Conservation (phyloP, 1,139 yeast species). For the Lodderomyces oxycetoniae region DNA sequence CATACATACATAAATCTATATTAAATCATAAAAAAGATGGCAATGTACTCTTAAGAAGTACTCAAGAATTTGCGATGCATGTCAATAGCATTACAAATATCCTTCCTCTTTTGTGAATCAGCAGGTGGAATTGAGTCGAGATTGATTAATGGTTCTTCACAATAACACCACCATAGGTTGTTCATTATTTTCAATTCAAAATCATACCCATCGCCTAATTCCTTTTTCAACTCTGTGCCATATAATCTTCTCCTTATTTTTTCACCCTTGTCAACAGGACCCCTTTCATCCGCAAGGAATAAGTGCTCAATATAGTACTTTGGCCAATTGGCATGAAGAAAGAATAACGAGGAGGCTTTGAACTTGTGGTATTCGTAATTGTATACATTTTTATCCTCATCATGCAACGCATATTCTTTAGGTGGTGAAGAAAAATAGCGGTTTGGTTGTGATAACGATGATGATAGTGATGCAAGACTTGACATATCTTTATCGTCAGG, state of each 20-base stretch:
- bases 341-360: slow-evolving; percentile 26
- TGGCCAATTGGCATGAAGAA: slow-evolving; percentile 41
- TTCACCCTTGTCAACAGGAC: slow-evolving; percentile 18
- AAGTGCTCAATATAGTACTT: slow-evolving; percentile 24
- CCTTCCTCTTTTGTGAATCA: slow-evolving; percentile 19
- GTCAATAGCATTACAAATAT: slow-evolving; percentile 23
- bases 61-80: slow-evolving; percentile 24
- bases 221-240: slow-evolving; percentile 22
- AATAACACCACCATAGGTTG: slow-evolving; percentile 27
- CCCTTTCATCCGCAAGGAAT: slow-evolving; percentile 25
- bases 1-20: no score
- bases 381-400: slow-evolving; percentile 18
- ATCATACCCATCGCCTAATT: slow-evolving; percentile 26
- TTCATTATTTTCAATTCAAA: slow-evolving; percentile 25
- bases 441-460: not conserved
- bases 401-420: slow-evolving; percentile 22
- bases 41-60: slow-evolving; percentile 5
- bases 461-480: not conserved
- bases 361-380: slow-evolving; percentile 30
- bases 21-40: no score
- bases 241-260: slow-evolving; percentile 28
- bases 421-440: slow-evolving; percentile 10
- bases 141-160: slow-evolving; percentile 21
- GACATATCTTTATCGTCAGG: slow-evolving; percentile 13
- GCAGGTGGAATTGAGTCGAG: slow-evolving; percentile 21